Base-by-base conservation (phyloP, 1,139 yeast genomes). In the Candida smagusa region DNA sequence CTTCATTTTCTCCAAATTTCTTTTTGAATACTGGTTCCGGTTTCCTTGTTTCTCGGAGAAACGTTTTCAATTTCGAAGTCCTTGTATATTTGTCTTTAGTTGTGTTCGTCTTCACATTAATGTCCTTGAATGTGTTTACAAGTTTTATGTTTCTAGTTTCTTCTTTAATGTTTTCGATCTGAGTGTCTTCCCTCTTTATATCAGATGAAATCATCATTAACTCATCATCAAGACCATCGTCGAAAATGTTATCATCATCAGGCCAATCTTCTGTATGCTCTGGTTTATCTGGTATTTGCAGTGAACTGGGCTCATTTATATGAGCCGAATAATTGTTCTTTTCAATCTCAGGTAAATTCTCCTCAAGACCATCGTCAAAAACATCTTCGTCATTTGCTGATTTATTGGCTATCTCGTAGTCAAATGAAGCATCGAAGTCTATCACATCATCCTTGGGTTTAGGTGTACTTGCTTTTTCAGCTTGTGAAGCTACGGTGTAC, bases 301-400 rank as follows among this genome's bases (percentile, higher is more conserved):
- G 5, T 16, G 19, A 16, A 5, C 19, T 16, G 19, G 5, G 5
- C 5, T 16, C 19, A 16, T 16, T 16, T 16, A 16, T 16, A 16
- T 3, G 19, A 16, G 19, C 19, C 5, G 19, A 16, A 16, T 16
- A 16, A 4, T 16, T 16, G 5, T 16, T 16, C 19, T 5, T 16
- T 4, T 16, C 19, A 16, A 16, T 3, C 19, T 16, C 19, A 16
- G 19, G 5, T 22, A 57, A 41, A 28, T 54, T 58, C 3, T 57
- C 61, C 32, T 62, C 63, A 12, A 61, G 47, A 1, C 59, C 63
- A 38, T 61, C 67, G 36, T 61, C 56, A 43, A 59, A 58, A 3
- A 49, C 48, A 11, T 54, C 56, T 16, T 53, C 55, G 12, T 50
- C 58, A 6, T 47, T 16, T 16, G 19, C 19, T 4, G 19, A 16